A percentile compares a stretch with the other conserved stretches of the same genome.
These are phyloP conservation scores for Spergularia azorica DNA, from an alignment of 179 eudicot species.

Conservation along the genomic window DNA sequence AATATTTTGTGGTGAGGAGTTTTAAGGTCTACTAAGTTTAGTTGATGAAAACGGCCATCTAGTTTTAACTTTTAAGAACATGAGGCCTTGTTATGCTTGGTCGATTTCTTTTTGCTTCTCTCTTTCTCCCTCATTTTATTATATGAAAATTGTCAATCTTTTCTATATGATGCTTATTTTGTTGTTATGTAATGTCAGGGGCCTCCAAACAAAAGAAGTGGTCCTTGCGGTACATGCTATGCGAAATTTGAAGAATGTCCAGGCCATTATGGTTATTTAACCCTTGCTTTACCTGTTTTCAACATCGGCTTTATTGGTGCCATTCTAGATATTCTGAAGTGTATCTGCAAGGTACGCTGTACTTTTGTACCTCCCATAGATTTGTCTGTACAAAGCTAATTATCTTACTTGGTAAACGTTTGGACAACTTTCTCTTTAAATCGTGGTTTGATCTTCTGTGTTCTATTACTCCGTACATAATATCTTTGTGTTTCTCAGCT, in stretches of 20 bases:
- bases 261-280: conserved; percentile 85
- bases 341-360: conserved; percentile 88
- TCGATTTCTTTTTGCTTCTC: no score
- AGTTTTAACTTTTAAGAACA: background rate
- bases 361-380: background rate
- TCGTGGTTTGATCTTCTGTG: no score
- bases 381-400: background rate
- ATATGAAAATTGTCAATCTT: background rate
- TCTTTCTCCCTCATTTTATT: background rate
- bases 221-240: conserved; percentile 71
- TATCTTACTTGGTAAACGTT: no score
- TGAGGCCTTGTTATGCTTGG: background rate
- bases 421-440: no score
- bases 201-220: conserved; percentile 67
- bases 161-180: background rate
- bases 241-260: conserved; percentile 70
- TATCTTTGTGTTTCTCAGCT: no score
- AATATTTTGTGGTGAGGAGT: background rate
- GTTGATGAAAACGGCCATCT: no score
- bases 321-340: conserved; percentile 75
- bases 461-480: no score
- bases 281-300: conserved; percentile 82
- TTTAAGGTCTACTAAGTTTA: background rate
- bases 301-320: conserved; percentile 70
- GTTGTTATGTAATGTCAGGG: conserved; percentile 59